phyloP scores from a whole-genome alignment of 371 early-diverging fungal species.

The Mortierella sp. region DNA sequence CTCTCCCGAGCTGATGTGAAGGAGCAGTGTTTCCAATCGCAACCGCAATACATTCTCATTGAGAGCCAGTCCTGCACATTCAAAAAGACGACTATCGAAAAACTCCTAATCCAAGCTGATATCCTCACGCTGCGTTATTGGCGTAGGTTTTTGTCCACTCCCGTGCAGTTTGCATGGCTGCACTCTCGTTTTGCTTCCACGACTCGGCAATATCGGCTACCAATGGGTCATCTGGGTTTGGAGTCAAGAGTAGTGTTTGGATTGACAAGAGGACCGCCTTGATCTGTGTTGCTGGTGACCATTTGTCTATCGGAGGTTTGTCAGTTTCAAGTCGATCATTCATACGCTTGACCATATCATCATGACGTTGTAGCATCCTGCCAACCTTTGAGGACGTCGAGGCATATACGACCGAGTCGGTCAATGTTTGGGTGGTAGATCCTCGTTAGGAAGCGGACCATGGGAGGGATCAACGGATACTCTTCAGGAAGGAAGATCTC shows the following conservation, averaged over 20 bases:
- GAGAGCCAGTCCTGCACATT: no score
- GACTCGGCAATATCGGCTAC: conserved; percentile 99
- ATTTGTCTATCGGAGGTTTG: conserved; percentile 96
- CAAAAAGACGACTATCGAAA: no score
- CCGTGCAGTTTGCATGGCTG: conserved; percentile 90
- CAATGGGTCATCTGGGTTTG: conserved; percentile 98
- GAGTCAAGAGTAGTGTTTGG: conserved; percentile 98
- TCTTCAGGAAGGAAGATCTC: conserved; percentile 97
- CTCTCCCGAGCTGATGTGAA: no score
- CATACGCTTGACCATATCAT: background rate
- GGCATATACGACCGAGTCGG: conserved; percentile 97
- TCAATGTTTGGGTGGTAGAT: conserved; percentile 99
- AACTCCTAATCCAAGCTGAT: no score
- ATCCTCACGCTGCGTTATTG: no score
- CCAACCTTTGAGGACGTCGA: conserved; percentile 97
- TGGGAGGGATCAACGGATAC: conserved; percentile 99
- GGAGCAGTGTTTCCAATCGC: no score
- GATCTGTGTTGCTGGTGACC: conserved; percentile 99
- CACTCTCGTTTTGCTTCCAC: conserved; percentile 96
- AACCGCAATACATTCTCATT: no score
- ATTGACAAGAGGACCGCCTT: conserved; percentile 97
- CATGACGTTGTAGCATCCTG: background rate
- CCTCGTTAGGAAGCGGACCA: conserved; percentile 97
- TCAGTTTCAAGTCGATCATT: background rate
- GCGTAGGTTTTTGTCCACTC: conserved; percentile 64